Conservation (phyloP, 2,329 filamentous ascomycete species). For the Neoascochyta sp. region DNA sequence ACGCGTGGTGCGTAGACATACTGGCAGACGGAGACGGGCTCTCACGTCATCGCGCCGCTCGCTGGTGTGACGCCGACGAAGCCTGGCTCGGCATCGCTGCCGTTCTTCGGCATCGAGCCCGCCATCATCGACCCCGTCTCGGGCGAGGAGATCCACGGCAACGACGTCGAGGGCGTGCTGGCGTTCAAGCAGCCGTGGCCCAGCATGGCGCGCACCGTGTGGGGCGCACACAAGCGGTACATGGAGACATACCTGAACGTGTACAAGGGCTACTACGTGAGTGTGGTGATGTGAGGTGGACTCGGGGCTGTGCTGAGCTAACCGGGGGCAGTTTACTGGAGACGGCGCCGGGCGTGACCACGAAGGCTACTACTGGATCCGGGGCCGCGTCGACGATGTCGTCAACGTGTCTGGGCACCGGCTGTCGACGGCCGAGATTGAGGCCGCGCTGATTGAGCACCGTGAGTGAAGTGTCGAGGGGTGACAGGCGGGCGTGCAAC, state of each 20-base stretch:
- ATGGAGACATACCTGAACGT: slow-evolving; percentile 98
- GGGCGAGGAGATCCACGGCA: slow-evolving; percentile 87
- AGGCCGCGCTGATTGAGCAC: slow-evolving; percentile 93
- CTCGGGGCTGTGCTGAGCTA: slow-evolving; percentile 18
- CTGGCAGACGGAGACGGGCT: slow-evolving; percentile 99
- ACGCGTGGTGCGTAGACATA: slow-evolving; percentile 67
- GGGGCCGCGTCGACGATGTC: slow-evolving; percentile 95
- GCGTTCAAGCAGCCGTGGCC: slow-evolving; percentile 98
- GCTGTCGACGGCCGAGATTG: slow-evolving; percentile 94
- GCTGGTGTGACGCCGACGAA: slow-evolving; percentile 94
- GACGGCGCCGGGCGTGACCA: slow-evolving; percentile 95
- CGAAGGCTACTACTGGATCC: slow-evolving; percentile 99
- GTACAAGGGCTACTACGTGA: slow-evolving; percentile 95
- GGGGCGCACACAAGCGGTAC: slow-evolving; percentile 95
- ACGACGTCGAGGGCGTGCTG: slow-evolving; percentile 94
- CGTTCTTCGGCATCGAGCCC: slow-evolving; percentile 97
- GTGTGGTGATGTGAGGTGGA: slow-evolving; percentile 35
- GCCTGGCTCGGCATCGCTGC: slow-evolving; percentile 89
- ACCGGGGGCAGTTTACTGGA: slow-evolving; percentile 68
- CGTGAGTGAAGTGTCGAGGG: no score
- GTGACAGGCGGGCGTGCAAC: no score
- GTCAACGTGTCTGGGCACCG: slow-evolving; percentile 97
- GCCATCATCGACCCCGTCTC: slow-evolving; percentile 96
- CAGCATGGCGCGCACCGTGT: slow-evolving; percentile 96
- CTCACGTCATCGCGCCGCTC: slow-evolving; percentile 89